These are phyloP conservation scores for Pholiota microspora DNA, from an alignment of 768 basidiomycete species.

Conservation along the genomic window DNA sequence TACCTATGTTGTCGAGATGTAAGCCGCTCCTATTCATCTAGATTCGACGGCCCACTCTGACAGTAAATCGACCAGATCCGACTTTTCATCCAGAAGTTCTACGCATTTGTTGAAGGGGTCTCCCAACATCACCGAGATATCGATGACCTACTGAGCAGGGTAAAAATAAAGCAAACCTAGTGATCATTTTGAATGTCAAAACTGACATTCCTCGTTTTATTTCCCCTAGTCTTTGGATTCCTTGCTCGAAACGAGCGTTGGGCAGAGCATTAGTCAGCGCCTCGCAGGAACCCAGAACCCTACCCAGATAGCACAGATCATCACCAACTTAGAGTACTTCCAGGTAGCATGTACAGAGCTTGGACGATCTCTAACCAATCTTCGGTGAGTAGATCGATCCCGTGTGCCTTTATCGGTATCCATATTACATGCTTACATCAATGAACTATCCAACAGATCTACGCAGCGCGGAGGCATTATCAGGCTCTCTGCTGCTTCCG, in stretches of 20 bases:
- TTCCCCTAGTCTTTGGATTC: constrained; percentile 74
- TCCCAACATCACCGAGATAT: constrained; percentile 89
- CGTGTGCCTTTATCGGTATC: neutral
- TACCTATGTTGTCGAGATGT: constrained; percentile 93
- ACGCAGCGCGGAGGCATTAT: constrained; percentile 84
- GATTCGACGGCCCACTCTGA: neutral
- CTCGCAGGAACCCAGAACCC: constrained; percentile 74
- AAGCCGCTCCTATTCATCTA: neutral
- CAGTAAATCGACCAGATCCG: constrained; percentile 66
- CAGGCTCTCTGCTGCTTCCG: constrained; percentile 54
- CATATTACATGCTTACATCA: neutral
- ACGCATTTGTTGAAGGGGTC: constrained; percentile 94
- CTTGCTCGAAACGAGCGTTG: constrained; percentile 74
- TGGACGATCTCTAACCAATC: constrained; percentile 77
- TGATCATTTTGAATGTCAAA: neutral
- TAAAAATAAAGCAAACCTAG: constrained; percentile 25
- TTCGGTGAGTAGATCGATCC: constrained; percentile 52
- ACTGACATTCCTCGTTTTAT: constrained; percentile 3
- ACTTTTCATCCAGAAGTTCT: constrained; percentile 90
- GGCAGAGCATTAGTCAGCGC: constrained; percentile 72
- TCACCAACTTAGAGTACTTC: constrained; percentile 92
- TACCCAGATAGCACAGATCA: constrained; percentile 89
- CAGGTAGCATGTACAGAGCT: constrained; percentile 82
- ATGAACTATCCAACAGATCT: constrained; percentile 45
- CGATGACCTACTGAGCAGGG: constrained; percentile 88